These are phyloP conservation scores for Pseudonitzschia multiseries DNA, from an alignment of 108 stramenopile species.

Conservation along the genomic window DNA sequence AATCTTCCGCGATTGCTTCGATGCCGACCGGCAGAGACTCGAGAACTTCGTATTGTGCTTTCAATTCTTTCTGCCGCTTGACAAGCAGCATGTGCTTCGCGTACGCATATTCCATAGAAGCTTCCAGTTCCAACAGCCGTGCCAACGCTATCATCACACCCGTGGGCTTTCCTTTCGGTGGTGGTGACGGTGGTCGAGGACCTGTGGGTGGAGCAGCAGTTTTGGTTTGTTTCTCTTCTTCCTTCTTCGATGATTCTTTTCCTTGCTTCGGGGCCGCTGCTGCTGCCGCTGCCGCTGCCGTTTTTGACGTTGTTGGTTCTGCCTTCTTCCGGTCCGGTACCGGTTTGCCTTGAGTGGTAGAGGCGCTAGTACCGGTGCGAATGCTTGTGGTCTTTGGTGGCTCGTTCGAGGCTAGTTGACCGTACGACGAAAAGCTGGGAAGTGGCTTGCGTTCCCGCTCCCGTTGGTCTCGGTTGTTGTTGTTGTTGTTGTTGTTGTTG, in stretches of 20 bases:
- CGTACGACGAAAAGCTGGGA: conserved; percentile 7
- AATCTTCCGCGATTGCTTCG: conserved; percentile 56
- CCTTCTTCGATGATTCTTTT: not conserved
- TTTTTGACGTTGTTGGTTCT: not conserved
- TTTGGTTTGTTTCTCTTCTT: conserved; percentile 10
- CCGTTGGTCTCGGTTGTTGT: not conserved
- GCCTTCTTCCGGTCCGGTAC: not conserved
- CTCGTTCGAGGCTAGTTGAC: conserved; percentile 2
- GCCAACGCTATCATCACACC: conserved; percentile 38
- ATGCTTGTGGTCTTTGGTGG: not conserved
- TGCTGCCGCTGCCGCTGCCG: not conserved
- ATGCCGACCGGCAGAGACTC: conserved; percentile 47
- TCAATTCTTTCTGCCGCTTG: conserved; percentile 30
- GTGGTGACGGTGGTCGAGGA: conserved; percentile 27
- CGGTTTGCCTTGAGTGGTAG: not conserved
- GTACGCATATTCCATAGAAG: conserved; percentile 53
- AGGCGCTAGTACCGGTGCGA: not conserved
- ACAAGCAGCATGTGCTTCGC: conserved; percentile 54
- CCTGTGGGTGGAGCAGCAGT: not conserved
- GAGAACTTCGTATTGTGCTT: conserved; percentile 36
- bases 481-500: too few relatives aligned
- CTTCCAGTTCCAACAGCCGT: conserved; percentile 49
- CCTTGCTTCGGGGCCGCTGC: not conserved
- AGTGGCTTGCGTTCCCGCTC: not conserved
- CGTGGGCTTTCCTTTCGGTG: conserved; percentile 44